phyloP scores from a whole-genome alignment of 768 basidiomycete species.

The Trametes coccinea region DNA sequence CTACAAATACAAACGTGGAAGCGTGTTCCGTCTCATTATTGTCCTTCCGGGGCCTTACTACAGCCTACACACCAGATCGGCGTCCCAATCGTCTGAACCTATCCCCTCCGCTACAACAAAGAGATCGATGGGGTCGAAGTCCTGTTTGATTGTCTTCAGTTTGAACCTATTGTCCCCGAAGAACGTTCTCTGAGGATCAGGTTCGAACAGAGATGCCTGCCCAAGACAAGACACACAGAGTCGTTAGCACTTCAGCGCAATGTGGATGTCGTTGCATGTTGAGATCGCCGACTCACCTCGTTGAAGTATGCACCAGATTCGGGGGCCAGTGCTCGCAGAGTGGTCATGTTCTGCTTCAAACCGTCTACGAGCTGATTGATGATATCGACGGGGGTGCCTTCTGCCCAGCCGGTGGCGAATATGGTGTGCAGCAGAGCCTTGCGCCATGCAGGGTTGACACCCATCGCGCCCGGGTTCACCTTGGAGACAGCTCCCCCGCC shows the following conservation, averaged over 20 bases:
- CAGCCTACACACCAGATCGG: constrained; percentile 26
- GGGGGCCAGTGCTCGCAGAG: constrained; percentile 36
- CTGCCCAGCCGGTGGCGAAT: constrained; percentile 26
- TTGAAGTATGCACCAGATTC: constrained; percentile 47
- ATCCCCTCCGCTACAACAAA: constrained; percentile 51
- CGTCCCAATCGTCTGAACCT: constrained; percentile 52
- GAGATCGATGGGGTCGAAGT: constrained; percentile 45
- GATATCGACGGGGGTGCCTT: constrained; percentile 19
- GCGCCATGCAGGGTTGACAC: constrained; percentile 51
- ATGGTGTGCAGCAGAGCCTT: constrained; percentile 38
- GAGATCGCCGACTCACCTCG: constrained; percentile 37
- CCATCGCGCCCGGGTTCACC: constrained; percentile 39
- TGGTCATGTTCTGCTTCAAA: constrained; percentile 23
- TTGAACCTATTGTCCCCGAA: constrained; percentile 46
- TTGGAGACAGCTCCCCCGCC: constrained; percentile 46
- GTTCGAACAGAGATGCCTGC: constrained; percentile 46
- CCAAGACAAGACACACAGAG: neutral
- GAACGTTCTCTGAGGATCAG: constrained; percentile 43
- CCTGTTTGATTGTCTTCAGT: constrained; percentile 44
- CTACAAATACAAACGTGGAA: too few relatives aligned
- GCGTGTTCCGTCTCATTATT: too few relatives aligned
- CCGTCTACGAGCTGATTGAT: constrained; percentile 23
- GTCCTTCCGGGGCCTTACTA: neutral
- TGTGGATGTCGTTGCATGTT: too few relatives aligned
- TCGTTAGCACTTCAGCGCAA: too few relatives aligned